Base-by-base conservation (phyloP, 176 grass and related monocot species). In the Musa beccarii region DNA sequence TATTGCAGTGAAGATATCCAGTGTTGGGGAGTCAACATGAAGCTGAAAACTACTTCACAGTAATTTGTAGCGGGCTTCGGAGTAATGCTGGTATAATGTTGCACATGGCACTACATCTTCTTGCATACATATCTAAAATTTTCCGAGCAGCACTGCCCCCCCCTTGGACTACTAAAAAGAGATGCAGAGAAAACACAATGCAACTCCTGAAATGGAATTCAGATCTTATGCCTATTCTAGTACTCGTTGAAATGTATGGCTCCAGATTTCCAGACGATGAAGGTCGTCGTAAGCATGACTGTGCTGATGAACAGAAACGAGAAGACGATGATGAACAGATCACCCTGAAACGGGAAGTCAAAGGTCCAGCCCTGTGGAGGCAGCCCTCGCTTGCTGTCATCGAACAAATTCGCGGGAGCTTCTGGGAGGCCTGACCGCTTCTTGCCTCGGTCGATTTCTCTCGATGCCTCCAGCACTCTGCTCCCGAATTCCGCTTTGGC, bases 221-320 rank as follows among this genome's bases (percentile, higher is more conserved):
- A 57, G 2, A 57, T 14, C 4, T 4, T 16, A 4, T 57, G 20
- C 7, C 21, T 11, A 2, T 66, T 20, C 68, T 79, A 99, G 79
- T 85, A 94, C 76, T 95, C 96, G 81, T 99, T 94, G 81, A 94
- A 95, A 76, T 99, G 96, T 81, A 95, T 99, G 71, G 83, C 96
- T 63, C 85, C 96, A 51, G 93, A 81, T 75, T 92, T 89, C 96
- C 96, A 99, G 9, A 99, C 89, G 52, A 99, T 59, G 76, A 75
- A 99, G 1, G 96, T 91, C 34, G 96, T 99, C 1, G 73, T 84
- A 80, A 99, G 80, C 96, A 99, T 99, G 85, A 94, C 62, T 13
- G 63, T 75, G 80, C 84, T 99, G 78, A 95, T 99, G 74, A 99
- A 79, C 14, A 86, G 56, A 71, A 92, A 94, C 63, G 90, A 99